Base-by-base conservation (phyloP, 1,284 basidiomycete genomes). In the Cutaneotrichosporon sp. region DNA sequence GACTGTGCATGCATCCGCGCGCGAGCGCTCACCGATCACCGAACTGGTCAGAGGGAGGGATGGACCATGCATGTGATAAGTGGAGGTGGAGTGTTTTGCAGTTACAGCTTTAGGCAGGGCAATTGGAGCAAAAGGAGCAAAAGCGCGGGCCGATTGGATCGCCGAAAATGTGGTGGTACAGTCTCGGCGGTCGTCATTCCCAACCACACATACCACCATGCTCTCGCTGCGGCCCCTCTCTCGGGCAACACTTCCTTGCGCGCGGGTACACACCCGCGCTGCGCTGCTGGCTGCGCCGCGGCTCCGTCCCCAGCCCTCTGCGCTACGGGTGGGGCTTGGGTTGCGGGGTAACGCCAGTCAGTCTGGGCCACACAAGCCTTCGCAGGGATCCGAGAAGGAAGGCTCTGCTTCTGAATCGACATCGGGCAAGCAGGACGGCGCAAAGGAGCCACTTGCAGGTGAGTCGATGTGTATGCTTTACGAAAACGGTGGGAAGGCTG, bases 121-220 rank as follows among this genome's bases (percentile, higher is more conserved):
- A 14, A 49, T 26, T 49, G 47, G 47, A 49, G n/a, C 21, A 49
- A 26, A 26, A 13, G 34, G 34, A 36, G 34, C 34, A 36, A 36
- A 36, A 36, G 34, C 11, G 34, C 7, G 7, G 49, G 22, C 49
- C 30, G 49, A 31, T 51, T 51, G 53, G 53, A 38, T 30, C 31
- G 22, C 22, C 21, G 55, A 56, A 56, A 56, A 56, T 56, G 38
- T 56, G 50, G 51, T 34, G 31, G 14, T 34, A 30, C 51, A 18
- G 14, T 13, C 55, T 31, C 30, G 14, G 51, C 51, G 30, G 38
- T 40, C 38, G 55, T 56, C 55, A 56, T 56, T 56, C 55, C 22
- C 22, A 21, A 56, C 55, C 55, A 56, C 55, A 56, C 55, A 56
- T 56, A 56, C 22, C 55, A 56, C 55, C 55, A 59, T 59, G 58